Base-by-base conservation (phyloP, 306 rosid genomes). In the Castanospermum australe region DNA sequence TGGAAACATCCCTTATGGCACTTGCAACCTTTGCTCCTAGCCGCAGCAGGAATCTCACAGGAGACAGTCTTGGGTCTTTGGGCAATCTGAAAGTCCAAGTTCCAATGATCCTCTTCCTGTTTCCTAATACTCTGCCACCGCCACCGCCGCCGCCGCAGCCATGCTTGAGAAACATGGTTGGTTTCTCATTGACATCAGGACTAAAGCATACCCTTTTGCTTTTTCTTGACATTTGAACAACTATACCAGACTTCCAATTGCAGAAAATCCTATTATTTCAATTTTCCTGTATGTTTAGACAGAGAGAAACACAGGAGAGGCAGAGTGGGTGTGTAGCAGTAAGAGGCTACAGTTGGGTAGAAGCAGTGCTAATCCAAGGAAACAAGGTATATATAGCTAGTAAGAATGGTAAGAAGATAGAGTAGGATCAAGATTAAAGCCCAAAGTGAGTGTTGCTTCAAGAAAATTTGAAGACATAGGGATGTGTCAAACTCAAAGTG, bases 191-290 rank as follows among this genome's bases (percentile, higher is more conserved):
- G 28, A 81, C 87, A 48, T 91, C 92, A 47, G 91, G 90, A 81
- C 91, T 88, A 81, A 85, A 91, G 83, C 91, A 89, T 84, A 90
- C 93, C 62, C 93, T 80, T 78, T 70, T 84, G 56, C 83, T 81
- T 57, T 73, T 86, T 70, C 89, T 88, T 21, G 88, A 82, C 97
- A 93, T 91, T 45, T 44, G 25, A 52, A 66, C 41, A 18, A 13
- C 39, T 4, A 30, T 3, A 5, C 28, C 14, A 65, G 71, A 24
- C 28, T 32, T 13, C 12, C 24, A 14, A 2, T 14, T 10, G 55
- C 7, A 22, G 8, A 61, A 57, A 32, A 57, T 55, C 0, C 3
- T 25, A 39, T 2, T 44, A n/a, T 21, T 50, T 41, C 9, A 12
- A 38, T 6, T 38, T 11, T 33, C 3, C 60, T 44, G n/a, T n/a